Evolutionary conservation across 2,329 filamentous ascomycete species (phyloP).

Genomic region (Diaporthe sp.): DNA sequence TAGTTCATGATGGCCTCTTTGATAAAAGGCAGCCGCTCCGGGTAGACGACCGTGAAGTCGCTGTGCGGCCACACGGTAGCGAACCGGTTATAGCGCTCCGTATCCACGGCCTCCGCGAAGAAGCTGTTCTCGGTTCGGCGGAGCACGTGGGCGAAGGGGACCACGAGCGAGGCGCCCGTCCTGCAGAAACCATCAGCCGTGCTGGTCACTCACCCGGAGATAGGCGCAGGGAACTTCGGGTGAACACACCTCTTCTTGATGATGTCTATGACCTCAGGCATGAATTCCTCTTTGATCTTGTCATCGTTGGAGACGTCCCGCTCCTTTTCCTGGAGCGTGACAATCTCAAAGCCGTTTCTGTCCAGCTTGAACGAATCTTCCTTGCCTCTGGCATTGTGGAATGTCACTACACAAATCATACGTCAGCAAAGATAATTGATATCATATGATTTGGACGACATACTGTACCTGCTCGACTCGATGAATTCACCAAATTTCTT

Average conservation of each 20-base stretch:
- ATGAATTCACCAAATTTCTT: conserved; percentile 20
- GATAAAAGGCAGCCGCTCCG: neutral
- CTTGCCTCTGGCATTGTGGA: conserved; percentile 23
- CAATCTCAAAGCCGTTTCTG: conserved; percentile 31
- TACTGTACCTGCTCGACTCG: conserved; percentile 20
- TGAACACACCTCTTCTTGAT: neutral
- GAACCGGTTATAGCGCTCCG: conserved; percentile 53
- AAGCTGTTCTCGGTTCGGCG: conserved; percentile 20
- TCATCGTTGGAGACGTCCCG: neutral
- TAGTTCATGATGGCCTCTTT: conserved; percentile 48
- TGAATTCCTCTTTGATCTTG: neutral
- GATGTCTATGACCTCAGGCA: conserved; percentile 1
- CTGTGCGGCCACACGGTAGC: conserved; percentile 60
- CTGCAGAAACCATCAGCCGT: neutral
- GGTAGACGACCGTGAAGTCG: conserved; percentile 49
- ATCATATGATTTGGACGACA: neutral
- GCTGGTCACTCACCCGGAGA: neutral
- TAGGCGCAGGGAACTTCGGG: neutral
- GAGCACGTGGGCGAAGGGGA: conserved; percentile 31
- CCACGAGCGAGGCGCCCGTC: conserved; percentile 21
- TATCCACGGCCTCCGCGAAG: conserved; percentile 49
- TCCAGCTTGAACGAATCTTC: conserved; percentile 29
- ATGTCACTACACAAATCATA: neutral
- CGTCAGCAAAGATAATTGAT: neutral
- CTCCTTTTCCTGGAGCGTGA: neutral